phyloP scores from a whole-genome alignment of 2,329 filamentous ascomycete species.

The Trichophaea hybrida region DNA sequence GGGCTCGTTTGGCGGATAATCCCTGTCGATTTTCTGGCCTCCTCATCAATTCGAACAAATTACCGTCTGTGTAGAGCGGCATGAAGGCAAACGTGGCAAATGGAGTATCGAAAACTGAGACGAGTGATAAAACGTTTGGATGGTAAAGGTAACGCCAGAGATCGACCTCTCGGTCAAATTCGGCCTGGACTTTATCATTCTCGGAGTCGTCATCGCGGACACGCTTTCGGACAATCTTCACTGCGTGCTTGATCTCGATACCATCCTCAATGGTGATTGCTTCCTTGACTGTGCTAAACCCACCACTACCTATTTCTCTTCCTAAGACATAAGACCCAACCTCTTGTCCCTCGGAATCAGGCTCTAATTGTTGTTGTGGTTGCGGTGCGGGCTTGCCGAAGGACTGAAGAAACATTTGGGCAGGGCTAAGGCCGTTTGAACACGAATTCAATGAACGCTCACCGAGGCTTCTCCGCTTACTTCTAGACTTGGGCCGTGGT shows the following conservation, averaged over 20 bases:
- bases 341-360: constrained; percentile 53
- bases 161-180: constrained; percentile 54
- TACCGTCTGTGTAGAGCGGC: constrained; percentile 47
- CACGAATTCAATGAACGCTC: constrained; percentile 14
- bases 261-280: constrained; percentile 46
- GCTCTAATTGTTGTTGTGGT: constrained; percentile 30
- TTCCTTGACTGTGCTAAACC: constrained; percentile 53
- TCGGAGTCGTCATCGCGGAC: constrained; percentile 42
- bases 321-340: constrained; percentile 54
- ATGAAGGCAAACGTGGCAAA: constrained; percentile 58
- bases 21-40: constrained; percentile 38
- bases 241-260: constrained; percentile 43
- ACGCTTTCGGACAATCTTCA: constrained; percentile 53
- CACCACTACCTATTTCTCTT: constrained; percentile 49
- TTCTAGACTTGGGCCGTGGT: background rate
- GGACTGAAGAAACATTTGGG: constrained; percentile 18
- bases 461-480: constrained; percentile 4
- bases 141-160: constrained; percentile 53
- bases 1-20: constrained; percentile 39
- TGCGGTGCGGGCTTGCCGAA: constrained; percentile 6
- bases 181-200: constrained; percentile 50
- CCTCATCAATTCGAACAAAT: constrained; percentile 48
- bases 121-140: constrained; percentile 46
- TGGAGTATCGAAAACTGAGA: constrained; percentile 51
- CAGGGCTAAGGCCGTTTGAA: constrained; percentile 11